Evolutionary conservation across 2,329 filamentous ascomycete genomes (phyloP).

Genomic region (Penicillium sp.): DNA sequence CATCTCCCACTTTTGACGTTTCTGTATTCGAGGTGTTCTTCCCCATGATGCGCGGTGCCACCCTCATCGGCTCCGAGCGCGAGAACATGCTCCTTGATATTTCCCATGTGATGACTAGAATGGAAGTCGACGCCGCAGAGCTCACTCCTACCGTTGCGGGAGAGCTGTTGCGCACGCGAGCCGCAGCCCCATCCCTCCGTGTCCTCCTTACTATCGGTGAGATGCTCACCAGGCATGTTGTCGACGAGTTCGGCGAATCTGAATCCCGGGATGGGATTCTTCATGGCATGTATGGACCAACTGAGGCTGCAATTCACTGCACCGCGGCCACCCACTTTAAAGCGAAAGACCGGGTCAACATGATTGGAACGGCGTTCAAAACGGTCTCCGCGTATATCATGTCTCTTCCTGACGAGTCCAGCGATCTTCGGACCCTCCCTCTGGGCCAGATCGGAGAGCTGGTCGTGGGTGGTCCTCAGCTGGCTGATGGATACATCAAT

Average conservation of each 20-base stretch:
- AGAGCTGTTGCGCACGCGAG: constrained; percentile 70
- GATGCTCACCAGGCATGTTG: constrained; percentile 78
- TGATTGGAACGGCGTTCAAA: constrained; percentile 76
- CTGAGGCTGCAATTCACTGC: constrained; percentile 89
- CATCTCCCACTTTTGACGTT: constrained; percentile 89
- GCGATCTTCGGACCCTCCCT: constrained; percentile 58
- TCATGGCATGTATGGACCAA: constrained; percentile 93
- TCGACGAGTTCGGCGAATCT: constrained; percentile 74
- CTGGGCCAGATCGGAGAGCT: constrained; percentile 75
- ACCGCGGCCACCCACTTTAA: constrained; percentile 69
- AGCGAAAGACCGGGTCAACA: constrained; percentile 59
- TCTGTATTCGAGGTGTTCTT: constrained; percentile 97
- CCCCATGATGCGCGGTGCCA: constrained; percentile 71
- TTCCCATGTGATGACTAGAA: constrained; percentile 62
- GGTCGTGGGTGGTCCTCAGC: constrained; percentile 75
- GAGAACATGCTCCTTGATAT: constrained; percentile 74
- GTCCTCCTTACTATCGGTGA: constrained; percentile 86
- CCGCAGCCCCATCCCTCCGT: constrained; percentile 67
- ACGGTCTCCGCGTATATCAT: constrained; percentile 79
- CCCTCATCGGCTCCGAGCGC: constrained; percentile 71
- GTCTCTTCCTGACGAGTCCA: constrained; percentile 43
- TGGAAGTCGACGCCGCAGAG: constrained; percentile 81
- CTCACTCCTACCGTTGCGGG: constrained; percentile 85
- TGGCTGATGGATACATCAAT: constrained; percentile 81
- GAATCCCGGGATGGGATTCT: constrained; percentile 62